A percentile compares a stretch with the other conserved stretches of the same genome.
Conservation (phyloP, 306 rosid genomes). For the Spatholobus suberectus region DNA sequence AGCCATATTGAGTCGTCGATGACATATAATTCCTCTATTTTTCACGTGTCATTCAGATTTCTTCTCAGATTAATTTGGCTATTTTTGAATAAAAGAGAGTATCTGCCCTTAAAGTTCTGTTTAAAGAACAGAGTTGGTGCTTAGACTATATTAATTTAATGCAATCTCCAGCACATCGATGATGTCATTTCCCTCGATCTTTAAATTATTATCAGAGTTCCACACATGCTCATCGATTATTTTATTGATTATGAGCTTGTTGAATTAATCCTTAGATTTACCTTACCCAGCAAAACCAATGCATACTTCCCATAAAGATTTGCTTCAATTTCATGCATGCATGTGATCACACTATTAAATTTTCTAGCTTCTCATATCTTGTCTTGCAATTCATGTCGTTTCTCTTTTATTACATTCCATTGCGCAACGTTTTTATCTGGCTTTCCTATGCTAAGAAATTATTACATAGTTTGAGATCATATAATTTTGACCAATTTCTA, state of each 20-base stretch:
- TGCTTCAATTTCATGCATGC: slow-evolving; percentile 45
- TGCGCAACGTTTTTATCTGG: background rate
- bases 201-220: slow-evolving; percentile 37
- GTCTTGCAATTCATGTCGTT: background rate
- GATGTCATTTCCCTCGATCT: slow-evolving; percentile 47
- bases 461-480: too few species aligned
- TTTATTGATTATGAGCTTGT: slow-evolving; percentile 44
- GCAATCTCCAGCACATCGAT: slow-evolving; percentile 9
- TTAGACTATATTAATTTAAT: slow-evolving; percentile 13
- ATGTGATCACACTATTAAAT: slow-evolving; percentile 35
- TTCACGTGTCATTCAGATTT: slow-evolving; percentile 36
- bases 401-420: background rate
- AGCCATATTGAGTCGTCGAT: slow-evolving; percentile 8
- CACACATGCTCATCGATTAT: slow-evolving; percentile 44
- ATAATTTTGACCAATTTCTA: too few species aligned
- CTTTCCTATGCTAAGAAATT: too few species aligned
- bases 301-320: slow-evolving; percentile 30
- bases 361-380: slow-evolving; percentile 2
- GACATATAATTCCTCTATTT: slow-evolving; percentile 22
- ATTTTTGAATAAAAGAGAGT: slow-evolving; percentile 39
- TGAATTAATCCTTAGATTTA: slow-evolving; percentile 52
- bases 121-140: slow-evolving; percentile 32
- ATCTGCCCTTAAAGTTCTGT: slow-evolving; percentile 32
- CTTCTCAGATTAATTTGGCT: slow-evolving; percentile 19
- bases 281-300: slow-evolving; percentile 29